Evolutionary conservation across 306 rosid genomes (phyloP).

Genomic region (Cicer arietinum): DNA sequence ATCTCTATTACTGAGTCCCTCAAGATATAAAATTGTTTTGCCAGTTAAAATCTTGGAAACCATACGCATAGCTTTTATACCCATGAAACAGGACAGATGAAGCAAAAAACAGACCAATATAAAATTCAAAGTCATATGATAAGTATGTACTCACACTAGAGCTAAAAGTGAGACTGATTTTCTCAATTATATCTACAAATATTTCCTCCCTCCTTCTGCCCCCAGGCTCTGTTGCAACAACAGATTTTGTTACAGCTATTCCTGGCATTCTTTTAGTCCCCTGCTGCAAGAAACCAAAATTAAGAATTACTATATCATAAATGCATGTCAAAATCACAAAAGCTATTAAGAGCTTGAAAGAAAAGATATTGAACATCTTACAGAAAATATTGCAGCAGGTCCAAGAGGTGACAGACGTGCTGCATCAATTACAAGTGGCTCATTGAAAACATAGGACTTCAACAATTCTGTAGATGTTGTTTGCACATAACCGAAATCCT

Average conservation of each 20-base stretch:
- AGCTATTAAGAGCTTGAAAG: slow-evolving; percentile 3
- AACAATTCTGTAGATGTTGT: slow-evolving; percentile 86
- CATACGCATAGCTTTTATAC: slow-evolving; percentile 33
- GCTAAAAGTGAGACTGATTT: slow-evolving; percentile 91
- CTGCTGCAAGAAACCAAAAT: slow-evolving; percentile 65
- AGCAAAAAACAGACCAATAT: slow-evolving; percentile 26
- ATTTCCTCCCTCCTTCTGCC: slow-evolving; percentile 92
- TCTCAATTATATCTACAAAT: slow-evolving; percentile 89
- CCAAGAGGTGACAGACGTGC: slow-evolving; percentile 75
- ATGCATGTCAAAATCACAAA: slow-evolving; percentile 22
- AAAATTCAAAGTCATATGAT: slow-evolving; percentile 36
- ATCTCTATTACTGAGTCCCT: slow-evolving; percentile 36
- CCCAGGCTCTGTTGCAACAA: slow-evolving; percentile 81
- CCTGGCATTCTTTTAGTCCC: slow-evolving; percentile 89
- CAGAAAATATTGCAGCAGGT: slow-evolving; percentile 69
- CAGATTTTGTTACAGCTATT: slow-evolving; percentile 87
- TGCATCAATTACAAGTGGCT: slow-evolving; percentile 69
- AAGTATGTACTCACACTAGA: slow-evolving; percentile 70
- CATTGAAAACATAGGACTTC: slow-evolving; percentile 82
- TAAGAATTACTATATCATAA: slow-evolving; percentile 29
- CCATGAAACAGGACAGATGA: slow-evolving; percentile 30
- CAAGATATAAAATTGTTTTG: slow-evolving; percentile 22
- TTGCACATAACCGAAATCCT: slow-evolving; percentile 91
- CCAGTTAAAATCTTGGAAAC: slow-evolving; percentile 38
- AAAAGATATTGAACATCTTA: slow-evolving; percentile 44